Conservation (phyloP, 148 eudicot genomes). For the Rhododendron ovatum region DNA sequence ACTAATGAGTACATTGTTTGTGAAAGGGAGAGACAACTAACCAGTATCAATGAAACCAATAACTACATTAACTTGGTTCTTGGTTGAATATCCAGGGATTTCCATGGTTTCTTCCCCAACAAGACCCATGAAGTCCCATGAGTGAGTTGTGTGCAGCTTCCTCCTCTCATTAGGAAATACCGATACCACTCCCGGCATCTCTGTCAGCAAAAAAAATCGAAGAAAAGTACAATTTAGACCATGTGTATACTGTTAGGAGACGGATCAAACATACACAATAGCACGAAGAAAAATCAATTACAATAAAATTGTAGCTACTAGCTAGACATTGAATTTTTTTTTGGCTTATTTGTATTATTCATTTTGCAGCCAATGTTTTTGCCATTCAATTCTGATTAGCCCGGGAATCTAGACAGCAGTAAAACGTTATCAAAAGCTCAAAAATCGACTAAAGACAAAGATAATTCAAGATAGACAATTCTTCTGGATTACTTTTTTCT, state of each 20-base stretch:
- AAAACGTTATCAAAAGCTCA: background rate
- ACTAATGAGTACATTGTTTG: background rate
- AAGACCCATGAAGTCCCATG: slow-evolving; percentile 62
- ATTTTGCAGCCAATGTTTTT: background rate
- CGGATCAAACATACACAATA: background rate
- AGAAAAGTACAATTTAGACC: background rate
- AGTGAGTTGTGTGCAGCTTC: slow-evolving; percentile 52
- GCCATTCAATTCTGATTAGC: background rate
- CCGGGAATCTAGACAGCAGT: background rate
- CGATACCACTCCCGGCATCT: slow-evolving; percentile 53
- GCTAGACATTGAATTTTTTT: background rate
- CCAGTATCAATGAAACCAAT: slow-evolving; percentile 57
- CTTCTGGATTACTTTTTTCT: background rate
- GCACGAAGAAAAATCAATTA: background rate
- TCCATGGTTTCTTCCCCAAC: slow-evolving; percentile 49
- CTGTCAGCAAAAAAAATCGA: slow-evolving; percentile 10
- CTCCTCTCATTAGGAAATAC: slow-evolving; percentile 41
- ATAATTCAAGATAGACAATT: background rate
- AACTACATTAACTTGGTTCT: slow-evolving; percentile 50
- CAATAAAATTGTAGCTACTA: background rate
- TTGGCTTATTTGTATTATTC: background rate
- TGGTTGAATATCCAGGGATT: slow-evolving; percentile 49
- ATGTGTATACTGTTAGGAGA: background rate
- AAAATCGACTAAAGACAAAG: background rate
- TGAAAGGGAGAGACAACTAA: slow-evolving; percentile 13